Conservation (phyloP, 306 rosid genomes). For the Vachellia pachyceras region DNA sequence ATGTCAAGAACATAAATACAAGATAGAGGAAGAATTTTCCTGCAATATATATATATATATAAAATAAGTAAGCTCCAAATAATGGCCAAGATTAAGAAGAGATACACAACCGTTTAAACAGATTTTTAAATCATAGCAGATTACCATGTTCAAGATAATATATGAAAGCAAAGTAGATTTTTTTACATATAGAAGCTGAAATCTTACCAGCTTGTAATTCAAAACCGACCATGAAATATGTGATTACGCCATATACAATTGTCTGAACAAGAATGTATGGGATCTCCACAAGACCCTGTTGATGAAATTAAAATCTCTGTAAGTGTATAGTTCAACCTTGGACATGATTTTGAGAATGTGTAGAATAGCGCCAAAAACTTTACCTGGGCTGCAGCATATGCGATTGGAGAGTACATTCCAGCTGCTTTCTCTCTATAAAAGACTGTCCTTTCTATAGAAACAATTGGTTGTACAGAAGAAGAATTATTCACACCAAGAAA, state of each 20-base stretch:
- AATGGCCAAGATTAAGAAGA: neutral
- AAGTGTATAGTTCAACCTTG: neutral
- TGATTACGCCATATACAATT: conserved; percentile 65
- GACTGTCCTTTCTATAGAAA: conserved; percentile 91
- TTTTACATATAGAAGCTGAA: neutral
- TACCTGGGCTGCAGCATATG: conserved; percentile 84
- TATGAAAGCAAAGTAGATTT: neutral
- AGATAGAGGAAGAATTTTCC: conserved; percentile 79
- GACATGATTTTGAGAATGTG: neutral
- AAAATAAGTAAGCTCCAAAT: neutral
- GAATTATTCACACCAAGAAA: conserved; percentile 83
- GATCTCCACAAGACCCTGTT: conserved; percentile 85
- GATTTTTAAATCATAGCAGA: too few species aligned
- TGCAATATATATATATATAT: conserved; percentile 49
- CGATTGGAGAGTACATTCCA: conserved; percentile 89
- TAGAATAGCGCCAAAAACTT: conserved; percentile 25
- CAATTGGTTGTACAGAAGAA: conserved; percentile 86
- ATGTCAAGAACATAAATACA: conserved; percentile 89
- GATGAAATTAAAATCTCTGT: conserved; percentile 16
- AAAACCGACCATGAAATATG: conserved; percentile 80
- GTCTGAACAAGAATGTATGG: conserved; percentile 78
- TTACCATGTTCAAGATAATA: too few species aligned
- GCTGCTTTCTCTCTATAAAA: conserved; percentile 91
- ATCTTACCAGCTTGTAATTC: conserved; percentile 61
- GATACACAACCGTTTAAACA: neutral